A percentile compares a stretch with the other conserved stretches of the same genome.
Evolutionary conservation across 495 filamentous ascomycete genomes (phyloP).

Genomic region (Pyrenula aspistea): DNA sequence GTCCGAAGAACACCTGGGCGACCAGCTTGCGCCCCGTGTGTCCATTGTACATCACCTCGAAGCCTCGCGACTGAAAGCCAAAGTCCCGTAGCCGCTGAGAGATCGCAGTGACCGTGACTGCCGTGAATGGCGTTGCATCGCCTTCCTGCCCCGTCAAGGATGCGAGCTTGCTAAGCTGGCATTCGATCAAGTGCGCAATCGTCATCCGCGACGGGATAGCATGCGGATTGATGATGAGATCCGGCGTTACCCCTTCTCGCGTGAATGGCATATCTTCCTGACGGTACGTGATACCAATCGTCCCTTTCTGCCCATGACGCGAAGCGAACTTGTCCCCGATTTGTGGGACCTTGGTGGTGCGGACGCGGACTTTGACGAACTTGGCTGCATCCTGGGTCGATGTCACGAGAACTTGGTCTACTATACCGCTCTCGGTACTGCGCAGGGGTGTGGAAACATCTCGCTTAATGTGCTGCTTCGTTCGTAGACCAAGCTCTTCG

Average conservation of each 20-base stretch:
- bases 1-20: conserved; percentile 91
- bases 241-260: conserved; percentile 76
- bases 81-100: conserved; percentile 78
- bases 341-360: conserved; percentile 95
- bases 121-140: conserved; percentile 95
- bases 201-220: conserved; percentile 99
- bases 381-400: conserved; percentile 78
- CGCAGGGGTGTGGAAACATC: conserved; percentile 90
- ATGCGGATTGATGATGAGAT: conserved; percentile 98
- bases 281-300: conserved; percentile 93
- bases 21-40: conserved; percentile 89
- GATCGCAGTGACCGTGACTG: conserved; percentile 91
- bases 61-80: conserved; percentile 93
- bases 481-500: conserved; percentile 86
- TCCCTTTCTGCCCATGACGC: conserved; percentile 97
- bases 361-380: conserved; percentile 93
- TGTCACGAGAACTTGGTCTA: conserved; percentile 85
- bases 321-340: conserved; percentile 99
- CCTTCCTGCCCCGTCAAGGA: conserved; percentile 85
- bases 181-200: conserved; percentile 99
- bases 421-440: conserved; percentile 90
- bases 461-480: conserved; percentile 78
- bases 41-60: conserved; percentile 98
- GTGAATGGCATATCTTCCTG: conserved; percentile 99
- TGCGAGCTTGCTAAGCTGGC: conserved; percentile 89